Percentiles rank a stretch among this genome's conserved stretches.
Conservation (phyloP, 2,329 filamentous ascomycete genomes). For the Diaporthe australafricana region DNA sequence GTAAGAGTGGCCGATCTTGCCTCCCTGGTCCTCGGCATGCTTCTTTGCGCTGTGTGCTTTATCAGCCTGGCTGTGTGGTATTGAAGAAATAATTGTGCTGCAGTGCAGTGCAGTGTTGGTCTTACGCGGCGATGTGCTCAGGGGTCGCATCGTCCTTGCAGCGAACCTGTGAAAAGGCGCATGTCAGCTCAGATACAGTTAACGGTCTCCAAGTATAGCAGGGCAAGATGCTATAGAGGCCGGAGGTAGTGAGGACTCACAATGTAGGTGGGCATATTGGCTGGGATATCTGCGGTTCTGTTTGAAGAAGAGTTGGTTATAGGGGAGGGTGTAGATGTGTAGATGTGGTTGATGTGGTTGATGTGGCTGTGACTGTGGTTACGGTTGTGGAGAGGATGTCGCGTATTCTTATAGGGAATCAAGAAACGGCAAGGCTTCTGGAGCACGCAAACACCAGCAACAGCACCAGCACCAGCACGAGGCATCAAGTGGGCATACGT, state of each 20-base stretch:
- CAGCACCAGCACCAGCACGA: slow-evolving; percentile 14
- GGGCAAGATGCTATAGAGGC: neutral
- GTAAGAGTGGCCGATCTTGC: slow-evolving; percentile 87
- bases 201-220: neutral
- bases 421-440: slow-evolving; percentile 12
- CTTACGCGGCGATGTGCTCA: slow-evolving; percentile 38
- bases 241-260: slow-evolving; percentile 48
- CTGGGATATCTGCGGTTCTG: neutral
- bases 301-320: neutral
- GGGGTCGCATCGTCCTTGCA: slow-evolving; percentile 72
- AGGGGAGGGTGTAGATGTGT: neutral
- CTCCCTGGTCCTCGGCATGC: slow-evolving; percentile 79
- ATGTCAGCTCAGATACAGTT: neutral
- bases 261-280: slow-evolving; percentile 68
- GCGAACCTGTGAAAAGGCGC: slow-evolving; percentile 71
- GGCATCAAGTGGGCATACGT: slow-evolving; percentile 28
- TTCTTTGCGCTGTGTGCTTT: slow-evolving; percentile 75
- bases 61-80: neutral
- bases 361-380: neutral
- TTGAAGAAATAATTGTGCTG: neutral
- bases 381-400: neutral
- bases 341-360: neutral
- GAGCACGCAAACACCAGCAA: slow-evolving; percentile 1
- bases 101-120: neutral
- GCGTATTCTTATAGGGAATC: slow-evolving; percentile 22